A percentile compares a stretch with the other conserved stretches of the same genome.
These are phyloP conservation scores for Xylaria multiplex DNA, from an alignment of 2,329 filamentous ascomycete genomes.

Conservation along the genomic window DNA sequence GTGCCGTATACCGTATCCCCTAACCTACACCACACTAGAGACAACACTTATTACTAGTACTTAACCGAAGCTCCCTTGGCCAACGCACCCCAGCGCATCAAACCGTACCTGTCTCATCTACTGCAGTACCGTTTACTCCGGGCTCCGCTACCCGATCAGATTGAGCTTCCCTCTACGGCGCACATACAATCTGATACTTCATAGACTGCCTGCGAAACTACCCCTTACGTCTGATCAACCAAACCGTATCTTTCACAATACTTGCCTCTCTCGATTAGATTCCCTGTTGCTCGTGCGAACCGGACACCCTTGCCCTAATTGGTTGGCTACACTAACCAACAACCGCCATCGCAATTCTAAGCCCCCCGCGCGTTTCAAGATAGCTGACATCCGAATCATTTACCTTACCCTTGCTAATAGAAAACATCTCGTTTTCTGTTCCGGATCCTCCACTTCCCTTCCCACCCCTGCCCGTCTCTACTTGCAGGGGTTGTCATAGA, in stretches of 20 bases:
- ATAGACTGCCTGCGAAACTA: conserved; percentile 55
- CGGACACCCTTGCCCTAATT: conserved; percentile 19
- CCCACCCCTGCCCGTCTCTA: conserved; percentile 37
- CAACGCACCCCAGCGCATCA: conserved; percentile 49
- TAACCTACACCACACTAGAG: neutral
- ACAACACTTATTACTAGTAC: neutral
- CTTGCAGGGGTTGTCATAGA: conserved; percentile 23
- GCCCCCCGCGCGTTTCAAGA: conserved; percentile 52
- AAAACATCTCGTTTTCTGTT: conserved; percentile 28
- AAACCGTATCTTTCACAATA: conserved; percentile 40
- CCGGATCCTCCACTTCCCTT: conserved; percentile 45
- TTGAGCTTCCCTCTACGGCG: conserved; percentile 41
- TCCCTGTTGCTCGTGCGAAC: conserved; percentile 18
- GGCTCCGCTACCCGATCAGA: conserved; percentile 43
- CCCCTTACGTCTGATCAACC: conserved; percentile 58
- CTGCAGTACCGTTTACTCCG: conserved; percentile 43
- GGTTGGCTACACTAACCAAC: conserved; percentile 30
- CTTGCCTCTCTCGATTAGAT: conserved; percentile 23
- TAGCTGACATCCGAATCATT: conserved; percentile 53
- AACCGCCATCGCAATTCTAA: conserved; percentile 46
- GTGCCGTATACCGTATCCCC: conserved; percentile 22
- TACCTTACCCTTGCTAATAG: conserved; percentile 21
- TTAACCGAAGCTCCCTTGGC: conserved; percentile 44
- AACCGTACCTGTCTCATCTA: conserved; percentile 56
- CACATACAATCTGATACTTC: conserved; percentile 52